A percentile compares a stretch with the other conserved stretches of the same genome.
Evolutionary conservation across 768 basidiomycete genomes (phyloP).

Genomic region (Chalciporus chontae): DNA sequence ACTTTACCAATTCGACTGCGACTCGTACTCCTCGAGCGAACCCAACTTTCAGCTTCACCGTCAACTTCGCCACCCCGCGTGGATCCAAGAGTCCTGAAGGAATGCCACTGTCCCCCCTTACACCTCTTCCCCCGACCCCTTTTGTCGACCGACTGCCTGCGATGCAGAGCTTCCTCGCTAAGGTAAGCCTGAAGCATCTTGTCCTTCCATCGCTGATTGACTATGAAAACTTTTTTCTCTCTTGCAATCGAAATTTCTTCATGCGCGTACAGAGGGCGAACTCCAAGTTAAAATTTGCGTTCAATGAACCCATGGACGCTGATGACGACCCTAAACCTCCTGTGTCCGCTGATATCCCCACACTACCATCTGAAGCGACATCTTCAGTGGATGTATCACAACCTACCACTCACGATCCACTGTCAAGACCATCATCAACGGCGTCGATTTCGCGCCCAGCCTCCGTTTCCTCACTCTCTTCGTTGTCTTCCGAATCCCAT

Average conservation of each 20-base stretch:
- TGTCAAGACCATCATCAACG: neutral
- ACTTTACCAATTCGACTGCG: slow-evolving; percentile 20
- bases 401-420: neutral
- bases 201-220: neutral
- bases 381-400: slow-evolving; percentile 1
- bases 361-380: slow-evolving; percentile 1
- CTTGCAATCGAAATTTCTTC: neutral
- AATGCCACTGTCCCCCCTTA: slow-evolving; percentile 42
- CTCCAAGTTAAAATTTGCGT: neutral
- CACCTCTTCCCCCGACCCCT: slow-evolving; percentile 51
- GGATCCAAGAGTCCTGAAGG: slow-evolving; percentile 2
- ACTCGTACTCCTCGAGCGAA: slow-evolving; percentile 5
- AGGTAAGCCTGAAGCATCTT: slow-evolving; percentile 16
- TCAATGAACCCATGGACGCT: neutral
- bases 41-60: slow-evolving; percentile 16
- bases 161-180: slow-evolving; percentile 11
- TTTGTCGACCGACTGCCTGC: slow-evolving; percentile 8
- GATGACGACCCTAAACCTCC: neutral
- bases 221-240: neutral
- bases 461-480: neutral
- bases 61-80: slow-evolving; percentile 30
- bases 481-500: slow-evolving; percentile 1
- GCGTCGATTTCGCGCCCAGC: slow-evolving; percentile 3
- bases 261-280: neutral
- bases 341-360: neutral